Evolutionary conservation across 352 stramenopile genomes (phyloP), one percentile per base, ranked within the genome.

Genomic region (Phytopythium vexans): DNA sequence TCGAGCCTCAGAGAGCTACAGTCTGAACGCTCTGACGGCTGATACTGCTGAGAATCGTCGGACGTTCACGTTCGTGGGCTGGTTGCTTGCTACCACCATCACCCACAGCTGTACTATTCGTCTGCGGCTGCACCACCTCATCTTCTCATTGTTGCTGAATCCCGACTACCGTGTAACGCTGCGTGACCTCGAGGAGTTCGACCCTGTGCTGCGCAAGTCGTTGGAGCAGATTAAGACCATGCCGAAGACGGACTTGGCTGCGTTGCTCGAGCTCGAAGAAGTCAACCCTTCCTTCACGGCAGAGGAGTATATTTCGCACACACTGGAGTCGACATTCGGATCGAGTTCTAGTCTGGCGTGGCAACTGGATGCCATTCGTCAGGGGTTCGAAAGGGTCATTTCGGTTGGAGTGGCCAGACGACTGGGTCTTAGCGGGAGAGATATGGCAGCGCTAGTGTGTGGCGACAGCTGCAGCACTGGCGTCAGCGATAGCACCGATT

Each of bases 1-100:
- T 32, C 60, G 82, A 65, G 72, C 63, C 7, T 84, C 71, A 0
- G 78, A 92, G 45, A 75, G 64, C 46, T 89, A 78, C 40, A 82
- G 69, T 70, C 62, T 89, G n/a, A 89, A 82, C 49, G 56, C 72
- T 8, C 63, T 74, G 27, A 67, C 62, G 10, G 15, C 2, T 3
- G 64, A 88, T 21, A 69, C 60, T 3, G 21, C 52, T 8, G 58
- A 68, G 39, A 88, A 64, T 15, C 72, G 48, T 1, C 63, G 72
- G 0, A 35, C 60, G 10, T 32, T 89, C 8, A 39, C 49, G 11
- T 89, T 92, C 39, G 45, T 77, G 6, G 82, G 78, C 12, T 89
- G 78, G 78, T 72, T 88, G n/a, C 11, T 92, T 14, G 78, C 72
- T 3, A 77, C 66, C 34, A 72, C 75, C 10, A 21, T 92, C 14